Evolutionary conservation across 331 rosid species (phyloP).

Genomic region (Quercus phellos): DNA sequence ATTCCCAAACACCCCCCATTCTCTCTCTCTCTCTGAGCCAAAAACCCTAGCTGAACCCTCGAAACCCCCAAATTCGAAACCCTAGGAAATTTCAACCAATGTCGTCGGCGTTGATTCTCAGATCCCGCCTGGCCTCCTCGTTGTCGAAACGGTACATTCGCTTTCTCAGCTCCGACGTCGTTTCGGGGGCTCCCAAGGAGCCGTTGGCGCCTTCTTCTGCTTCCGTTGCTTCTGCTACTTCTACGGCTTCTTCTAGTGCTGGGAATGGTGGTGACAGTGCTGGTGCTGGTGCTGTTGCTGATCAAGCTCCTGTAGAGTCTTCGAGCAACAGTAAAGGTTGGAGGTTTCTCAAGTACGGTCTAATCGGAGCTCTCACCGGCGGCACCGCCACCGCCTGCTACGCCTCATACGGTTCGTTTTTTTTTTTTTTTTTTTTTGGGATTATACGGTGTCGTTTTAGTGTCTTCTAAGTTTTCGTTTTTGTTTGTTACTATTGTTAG

Average conservation of each 20-base stretch:
- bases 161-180: conserved; percentile 44
- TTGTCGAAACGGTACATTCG: conserved; percentile 44
- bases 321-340: conserved; percentile 22
- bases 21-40: not conserved
- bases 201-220: conserved; percentile 34
- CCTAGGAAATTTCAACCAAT: conserved; percentile 10
- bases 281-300: not conserved
- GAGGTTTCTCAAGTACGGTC: conserved; percentile 58
- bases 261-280: too few relatives aligned
- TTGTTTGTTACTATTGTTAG: not conserved
- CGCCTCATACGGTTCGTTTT: conserved; percentile 59
- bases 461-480: too few relatives aligned
- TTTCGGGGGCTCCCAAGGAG: conserved; percentile 48
- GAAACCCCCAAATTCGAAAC: not conserved
- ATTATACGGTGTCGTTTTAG: not conserved
- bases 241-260: too few relatives aligned
- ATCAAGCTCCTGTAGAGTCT: not conserved
- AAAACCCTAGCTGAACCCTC: conserved; percentile 47
- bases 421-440: not conserved
- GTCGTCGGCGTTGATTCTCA: conserved; percentile 39
- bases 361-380: conserved; percentile 56
- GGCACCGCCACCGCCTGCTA: conserved; percentile 51
- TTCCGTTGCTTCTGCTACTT: conserved; percentile 10
- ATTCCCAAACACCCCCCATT: conserved; percentile 4
- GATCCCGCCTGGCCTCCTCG: conserved; percentile 45